Conservation (phyloP, 345 rosid genomes). For the Theobroma cacao region DNA sequence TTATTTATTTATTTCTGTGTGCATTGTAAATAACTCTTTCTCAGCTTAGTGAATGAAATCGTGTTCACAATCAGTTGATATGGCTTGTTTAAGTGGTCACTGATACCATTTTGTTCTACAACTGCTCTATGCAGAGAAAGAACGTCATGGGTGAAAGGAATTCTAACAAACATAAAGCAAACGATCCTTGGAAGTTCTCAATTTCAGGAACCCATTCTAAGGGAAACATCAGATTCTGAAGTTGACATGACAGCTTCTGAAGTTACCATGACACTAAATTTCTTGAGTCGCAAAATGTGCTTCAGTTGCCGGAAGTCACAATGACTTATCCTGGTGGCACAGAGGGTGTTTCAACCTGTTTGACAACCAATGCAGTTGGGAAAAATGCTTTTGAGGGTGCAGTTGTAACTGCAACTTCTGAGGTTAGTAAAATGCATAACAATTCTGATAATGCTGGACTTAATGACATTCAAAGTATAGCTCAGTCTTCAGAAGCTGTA, state of each 20-base stretch:
- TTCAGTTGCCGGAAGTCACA: neutral
- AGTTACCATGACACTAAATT: neutral
- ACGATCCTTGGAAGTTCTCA: slow-evolving; percentile 19
- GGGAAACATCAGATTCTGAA: slow-evolving; percentile 15
- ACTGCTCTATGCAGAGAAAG: neutral
- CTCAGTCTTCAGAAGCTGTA: slow-evolving; percentile 4
- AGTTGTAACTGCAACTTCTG: slow-evolving; percentile 3
- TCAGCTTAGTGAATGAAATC: neutral
- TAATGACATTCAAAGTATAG: neutral
- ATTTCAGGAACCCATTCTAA: neutral
- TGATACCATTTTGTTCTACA: neutral
- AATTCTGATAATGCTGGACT: neutral
- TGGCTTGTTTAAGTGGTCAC: neutral
- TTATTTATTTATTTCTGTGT: too few relatives aligned
- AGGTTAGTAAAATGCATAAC: neutral
- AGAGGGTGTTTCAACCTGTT: neutral
- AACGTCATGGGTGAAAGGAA: slow-evolving; percentile 24
- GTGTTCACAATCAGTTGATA: slow-evolving; percentile 18
- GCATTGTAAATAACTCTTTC: neutral
- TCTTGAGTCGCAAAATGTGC: neutral
- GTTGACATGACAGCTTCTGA: slow-evolving; percentile 1
- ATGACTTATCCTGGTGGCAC: neutral
- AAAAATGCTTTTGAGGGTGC: neutral
- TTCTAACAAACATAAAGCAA: slow-evolving; percentile 24
- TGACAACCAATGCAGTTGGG: neutral